A percentile compares a stretch with the other conserved stretches of the same genome.
phyloP scores from a whole-genome alignment of 2,329 filamentous ascomycete genomes.

The Metarhizium guizhouense region DNA sequence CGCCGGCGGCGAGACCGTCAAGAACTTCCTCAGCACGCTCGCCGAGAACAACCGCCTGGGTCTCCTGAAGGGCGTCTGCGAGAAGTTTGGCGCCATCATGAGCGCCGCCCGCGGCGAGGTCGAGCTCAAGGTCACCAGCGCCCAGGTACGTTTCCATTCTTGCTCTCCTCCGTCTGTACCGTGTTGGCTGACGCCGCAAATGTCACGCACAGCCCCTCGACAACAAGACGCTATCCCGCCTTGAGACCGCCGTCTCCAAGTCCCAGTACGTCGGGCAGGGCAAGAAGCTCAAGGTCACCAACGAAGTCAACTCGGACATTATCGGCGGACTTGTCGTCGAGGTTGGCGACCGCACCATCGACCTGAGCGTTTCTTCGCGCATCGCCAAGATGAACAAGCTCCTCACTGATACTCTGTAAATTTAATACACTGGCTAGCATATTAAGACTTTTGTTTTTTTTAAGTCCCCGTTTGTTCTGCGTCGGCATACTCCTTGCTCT shows the following conservation, averaged over 20 bases:
- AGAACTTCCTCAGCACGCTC: constrained; percentile 86
- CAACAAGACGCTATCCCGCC: constrained; percentile 71
- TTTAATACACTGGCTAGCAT: constrained; percentile 9
- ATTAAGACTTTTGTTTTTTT: not conserved
- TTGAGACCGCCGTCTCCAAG: constrained; percentile 84
- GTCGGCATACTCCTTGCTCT: not conserved
- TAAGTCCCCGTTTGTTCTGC: not conserved
- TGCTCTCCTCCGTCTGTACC: not conserved
- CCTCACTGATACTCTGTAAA: constrained; percentile 93
- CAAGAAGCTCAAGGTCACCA: constrained; percentile 96
- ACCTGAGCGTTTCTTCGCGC: constrained; percentile 90
- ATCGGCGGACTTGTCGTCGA: constrained; percentile 90
- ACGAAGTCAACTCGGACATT: constrained; percentile 91
- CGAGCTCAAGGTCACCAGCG: constrained; percentile 85
- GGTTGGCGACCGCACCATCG: constrained; percentile 95
- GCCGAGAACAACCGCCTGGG: constrained; percentile 95
- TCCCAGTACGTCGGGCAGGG: constrained; percentile 79
- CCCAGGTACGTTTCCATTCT: constrained; percentile 68
- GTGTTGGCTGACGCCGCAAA: not conserved
- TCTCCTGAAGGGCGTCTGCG: constrained; percentile 69
- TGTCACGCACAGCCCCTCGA: constrained; percentile 60
- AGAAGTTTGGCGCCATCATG: constrained; percentile 85
- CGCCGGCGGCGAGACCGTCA: constrained; percentile 69
- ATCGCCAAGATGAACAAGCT: constrained; percentile 99
- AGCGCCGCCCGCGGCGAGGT: constrained; percentile 85